A percentile compares a stretch with the other conserved stretches of the same genome.
Evolutionary conservation across 2,329 filamentous ascomycete genomes (phyloP).

Genomic region (Pezicula neosporulosa): DNA sequence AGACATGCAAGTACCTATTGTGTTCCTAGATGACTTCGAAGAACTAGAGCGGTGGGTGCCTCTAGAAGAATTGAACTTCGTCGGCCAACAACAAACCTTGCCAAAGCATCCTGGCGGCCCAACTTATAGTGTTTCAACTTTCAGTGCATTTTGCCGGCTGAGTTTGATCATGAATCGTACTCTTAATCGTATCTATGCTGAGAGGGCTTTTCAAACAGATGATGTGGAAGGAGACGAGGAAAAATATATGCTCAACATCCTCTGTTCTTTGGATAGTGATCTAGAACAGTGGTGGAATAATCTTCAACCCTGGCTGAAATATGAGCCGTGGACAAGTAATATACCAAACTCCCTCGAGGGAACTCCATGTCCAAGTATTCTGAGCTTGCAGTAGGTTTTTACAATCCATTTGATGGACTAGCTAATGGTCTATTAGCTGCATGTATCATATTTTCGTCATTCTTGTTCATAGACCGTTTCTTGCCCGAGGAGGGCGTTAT

Average conservation of each 20-base stretch:
- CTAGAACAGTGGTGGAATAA: neutral
- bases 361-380: no score
- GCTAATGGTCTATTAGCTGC: no score
- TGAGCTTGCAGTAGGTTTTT: no score
- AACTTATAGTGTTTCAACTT: conserved; percentile 40
- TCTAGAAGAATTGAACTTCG: conserved; percentile 23
- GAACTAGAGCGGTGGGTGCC: conserved; percentile 50
- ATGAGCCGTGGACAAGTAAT: neutral
- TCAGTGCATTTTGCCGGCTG: conserved; percentile 37
- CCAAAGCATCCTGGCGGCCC: conserved; percentile 31
- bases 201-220: conserved; percentile 25
- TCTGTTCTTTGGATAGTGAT: neutral
- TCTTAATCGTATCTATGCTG: conserved; percentile 41
- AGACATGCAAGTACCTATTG: conserved; percentile 42
- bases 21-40: conserved; percentile 46
- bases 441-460: no score
- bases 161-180: conserved; percentile 45
- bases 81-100: conserved; percentile 26
- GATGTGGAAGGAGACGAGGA: neutral
- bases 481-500: no score
- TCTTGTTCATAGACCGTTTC: no score
- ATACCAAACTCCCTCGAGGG: no score
- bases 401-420: no score
- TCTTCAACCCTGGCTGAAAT: neutral
- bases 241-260: neutral